Percentiles rank a stretch among this genome's conserved stretches.
Conservation (phyloP, 441 rosid genomes). For the Raphanus hybrid region DNA sequence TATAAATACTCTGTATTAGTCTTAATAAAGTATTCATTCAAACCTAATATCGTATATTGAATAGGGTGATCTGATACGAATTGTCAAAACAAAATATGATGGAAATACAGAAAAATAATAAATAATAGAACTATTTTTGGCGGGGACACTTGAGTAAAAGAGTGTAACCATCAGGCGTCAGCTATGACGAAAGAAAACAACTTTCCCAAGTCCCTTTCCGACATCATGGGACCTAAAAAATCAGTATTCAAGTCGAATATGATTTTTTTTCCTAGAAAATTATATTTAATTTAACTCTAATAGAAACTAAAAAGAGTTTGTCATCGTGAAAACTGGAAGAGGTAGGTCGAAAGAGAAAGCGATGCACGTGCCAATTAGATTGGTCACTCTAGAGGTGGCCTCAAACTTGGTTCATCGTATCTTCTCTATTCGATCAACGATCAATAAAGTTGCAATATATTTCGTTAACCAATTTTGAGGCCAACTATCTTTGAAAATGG, state of each 20-base stretch:
- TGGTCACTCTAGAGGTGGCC: slow-evolving; percentile 5
- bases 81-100: no score
- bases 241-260: slow-evolving; percentile 32
- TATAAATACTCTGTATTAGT: no score
- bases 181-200: no score
- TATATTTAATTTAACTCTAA: background rate
- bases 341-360: background rate
- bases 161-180: no score
- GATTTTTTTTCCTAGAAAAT: background rate
- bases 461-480: background rate
- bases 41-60: no score
- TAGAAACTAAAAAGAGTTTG: background rate
- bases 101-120: no score
- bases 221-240: slow-evolving; percentile 30
- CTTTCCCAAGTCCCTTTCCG: slow-evolving; percentile 14
- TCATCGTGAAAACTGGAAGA: background rate
- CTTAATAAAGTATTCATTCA: no score
- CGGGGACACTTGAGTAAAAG: no score
- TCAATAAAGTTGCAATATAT: background rate
- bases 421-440: slow-evolving; percentile 1
- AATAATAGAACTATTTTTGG: no score
- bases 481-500: background rate
- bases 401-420: slow-evolving; percentile 1
- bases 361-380: slow-evolving; percentile 4
- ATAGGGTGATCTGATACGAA: no score